Percentiles rank a stretch among this genome's conserved stretches.
phyloP scores from a whole-genome alignment of 1,139 yeast species.

The Chernovozyma aurita region DNA sequence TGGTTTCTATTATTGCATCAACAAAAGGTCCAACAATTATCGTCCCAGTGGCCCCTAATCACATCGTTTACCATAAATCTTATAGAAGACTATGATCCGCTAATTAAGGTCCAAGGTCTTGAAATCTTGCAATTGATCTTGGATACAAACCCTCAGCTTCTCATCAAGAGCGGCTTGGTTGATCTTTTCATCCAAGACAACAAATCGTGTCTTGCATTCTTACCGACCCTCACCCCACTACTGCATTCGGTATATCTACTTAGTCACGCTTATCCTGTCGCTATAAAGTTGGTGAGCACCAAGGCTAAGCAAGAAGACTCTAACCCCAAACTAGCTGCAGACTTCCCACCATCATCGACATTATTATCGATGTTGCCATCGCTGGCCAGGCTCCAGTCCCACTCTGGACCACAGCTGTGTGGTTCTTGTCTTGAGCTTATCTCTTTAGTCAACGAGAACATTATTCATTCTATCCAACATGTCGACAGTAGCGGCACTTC shows the following conservation, averaged over 20 bases:
- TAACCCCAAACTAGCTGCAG: neutral
- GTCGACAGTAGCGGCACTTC: slow-evolving; percentile 10
- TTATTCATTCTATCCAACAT: slow-evolving; percentile 20
- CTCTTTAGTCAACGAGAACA: slow-evolving; percentile 18
- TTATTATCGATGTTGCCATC: too few species aligned
- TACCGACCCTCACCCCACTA: slow-evolving; percentile 43
- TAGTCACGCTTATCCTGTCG: slow-evolving; percentile 20
- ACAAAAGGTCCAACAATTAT: neutral
- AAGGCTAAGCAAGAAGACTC: slow-evolving; percentile 4
- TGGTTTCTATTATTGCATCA: slow-evolving; percentile 20
- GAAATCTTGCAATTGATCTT: slow-evolving; percentile 24
- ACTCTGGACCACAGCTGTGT: slow-evolving; percentile 2
- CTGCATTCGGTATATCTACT: slow-evolving; percentile 20
- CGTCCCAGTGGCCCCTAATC: slow-evolving; percentile 36
- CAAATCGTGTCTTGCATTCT: slow-evolving; percentile 35
- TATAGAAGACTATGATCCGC: slow-evolving; percentile 47
- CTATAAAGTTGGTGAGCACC: slow-evolving; percentile 11
- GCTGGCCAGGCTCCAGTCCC: too few species aligned
- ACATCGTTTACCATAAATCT: slow-evolving; percentile 48
- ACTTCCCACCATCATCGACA: neutral
- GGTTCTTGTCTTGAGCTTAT: slow-evolving; percentile 8
- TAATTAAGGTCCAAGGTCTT: slow-evolving; percentile 42
- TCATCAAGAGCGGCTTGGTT: slow-evolving; percentile 37
- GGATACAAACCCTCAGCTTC: slow-evolving; percentile 10
- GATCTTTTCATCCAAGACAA: slow-evolving; percentile 39